Conservation (phyloP, 2,329 filamentous ascomycete species). For the Didymosphaeria variabile region DNA sequence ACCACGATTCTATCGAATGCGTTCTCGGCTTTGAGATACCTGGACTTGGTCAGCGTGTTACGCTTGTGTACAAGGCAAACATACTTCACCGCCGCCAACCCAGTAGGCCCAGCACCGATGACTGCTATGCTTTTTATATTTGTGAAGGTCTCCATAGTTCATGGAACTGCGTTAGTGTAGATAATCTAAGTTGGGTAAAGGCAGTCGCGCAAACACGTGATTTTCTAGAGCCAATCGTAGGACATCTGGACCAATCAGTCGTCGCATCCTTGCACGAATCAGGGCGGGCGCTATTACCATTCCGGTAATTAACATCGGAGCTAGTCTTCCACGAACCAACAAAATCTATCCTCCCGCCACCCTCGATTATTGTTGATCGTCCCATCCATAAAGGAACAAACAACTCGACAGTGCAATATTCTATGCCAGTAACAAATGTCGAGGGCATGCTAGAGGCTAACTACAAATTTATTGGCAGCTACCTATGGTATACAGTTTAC, state of each 20-base stretch:
- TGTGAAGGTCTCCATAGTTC: background rate
- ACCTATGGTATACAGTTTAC: too few relatives aligned
- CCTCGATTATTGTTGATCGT: background rate
- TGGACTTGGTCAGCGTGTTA: background rate
- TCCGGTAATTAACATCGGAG: background rate
- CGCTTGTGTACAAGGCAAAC: background rate
- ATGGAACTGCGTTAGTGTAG: background rate
- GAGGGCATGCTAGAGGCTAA: too few relatives aligned
- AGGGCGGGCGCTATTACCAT: background rate
- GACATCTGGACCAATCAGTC: background rate
- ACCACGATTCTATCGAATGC: constrained; percentile 4
- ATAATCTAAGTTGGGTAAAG: background rate
- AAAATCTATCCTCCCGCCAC: background rate
- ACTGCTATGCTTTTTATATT: constrained; percentile 2
- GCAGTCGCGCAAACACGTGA: background rate
- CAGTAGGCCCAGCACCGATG: constrained; percentile 11
- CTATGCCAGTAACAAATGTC: too few relatives aligned
- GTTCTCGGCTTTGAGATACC: constrained; percentile 13
- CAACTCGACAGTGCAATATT: too few relatives aligned
- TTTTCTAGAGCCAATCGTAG: background rate
- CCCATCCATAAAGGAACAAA: too few relatives aligned
- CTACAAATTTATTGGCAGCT: too few relatives aligned
- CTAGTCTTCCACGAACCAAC: too few relatives aligned
- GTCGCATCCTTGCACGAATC: background rate
- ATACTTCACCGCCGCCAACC: constrained; percentile 10